Evolutionary conservation across 1,284 basidiomycete species (phyloP), one percentile per base, ranked within the genome.

Genomic region (Puccinia coronata): DNA sequence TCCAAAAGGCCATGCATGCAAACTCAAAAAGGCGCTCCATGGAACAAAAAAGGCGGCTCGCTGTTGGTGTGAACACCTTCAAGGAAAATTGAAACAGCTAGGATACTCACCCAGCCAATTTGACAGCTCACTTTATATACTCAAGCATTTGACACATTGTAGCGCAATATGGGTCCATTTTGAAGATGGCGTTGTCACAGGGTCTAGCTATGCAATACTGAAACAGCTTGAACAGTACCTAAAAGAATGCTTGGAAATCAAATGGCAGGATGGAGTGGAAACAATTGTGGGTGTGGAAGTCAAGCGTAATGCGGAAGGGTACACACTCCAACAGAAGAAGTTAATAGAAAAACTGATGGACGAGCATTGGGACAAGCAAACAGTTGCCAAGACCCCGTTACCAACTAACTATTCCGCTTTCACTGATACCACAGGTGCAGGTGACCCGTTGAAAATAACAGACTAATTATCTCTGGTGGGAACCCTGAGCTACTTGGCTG

Each of bases 1-100:
- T 5, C 67, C 67, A 4, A 70, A 70, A n/a, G n/a, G n/a, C n/a
- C n/a, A n/a, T n/a, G n/a, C n/a, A n/a, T n/a, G n/a, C n/a, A n/a
- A n/a, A n/a, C n/a, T n/a, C n/a, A n/a, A n/a, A n/a, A n/a, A n/a
- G n/a, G n/a, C n/a, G n/a, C n/a, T n/a, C n/a, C n/a, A 73, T 57
- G 49, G 71, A 1, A 73, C 71, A 55, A 49, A 55, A 25, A 47
- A 73, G 34, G 71, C 49, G 9, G 71, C 25, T 11, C 6, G 49
- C 2, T 73, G 71, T 31, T 73, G 71, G 71, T 73, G 71, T 47
- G 55, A 49, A n/a, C 49, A 73, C n/a, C 53, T 73, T 20, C 25
- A 3, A 5, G n/a, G 6, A 8, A 39, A 5, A 36, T 39, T 71
- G 5, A 8, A 9, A 3, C 14, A 5, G 8, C 36, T 36, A 12